phyloP scores from a whole-genome alignment of 345 rosid species.

The Camelina hispida region DNA sequence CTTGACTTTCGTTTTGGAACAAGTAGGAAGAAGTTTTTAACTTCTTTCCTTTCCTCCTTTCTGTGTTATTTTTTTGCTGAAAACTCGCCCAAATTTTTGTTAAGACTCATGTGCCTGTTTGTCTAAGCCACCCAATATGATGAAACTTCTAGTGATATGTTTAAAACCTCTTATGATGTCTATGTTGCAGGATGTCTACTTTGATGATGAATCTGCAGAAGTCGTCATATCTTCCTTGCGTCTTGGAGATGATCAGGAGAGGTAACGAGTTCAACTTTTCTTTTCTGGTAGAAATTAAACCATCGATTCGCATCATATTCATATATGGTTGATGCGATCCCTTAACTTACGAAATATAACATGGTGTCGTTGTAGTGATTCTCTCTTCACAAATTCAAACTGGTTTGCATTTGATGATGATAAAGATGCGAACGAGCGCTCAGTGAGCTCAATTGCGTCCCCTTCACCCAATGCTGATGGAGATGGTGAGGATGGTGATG shows the following conservation, averaged over 20 bases:
- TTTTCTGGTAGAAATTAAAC: constrained; percentile 24
- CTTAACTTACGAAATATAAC: constrained; percentile 1
- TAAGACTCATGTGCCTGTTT: constrained; percentile 10
- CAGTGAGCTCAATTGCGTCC: constrained; percentile 61
- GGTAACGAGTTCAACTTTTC: constrained; percentile 49
- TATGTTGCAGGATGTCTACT: constrained; percentile 85
- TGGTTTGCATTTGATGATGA: constrained; percentile 93
- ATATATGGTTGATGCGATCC: constrained; percentile 7
- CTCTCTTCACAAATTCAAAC: constrained; percentile 86
- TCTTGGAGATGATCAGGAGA: constrained; percentile 88
- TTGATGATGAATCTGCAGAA: constrained; percentile 98
- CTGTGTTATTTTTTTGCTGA: constrained; percentile 15
- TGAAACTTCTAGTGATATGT: constrained; percentile 26
- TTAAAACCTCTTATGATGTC: constrained; percentile 38
- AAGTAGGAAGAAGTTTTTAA: not conserved
- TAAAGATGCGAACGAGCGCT: constrained; percentile 57
- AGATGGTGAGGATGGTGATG: constrained; percentile 50
- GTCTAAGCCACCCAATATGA: constrained; percentile 23
- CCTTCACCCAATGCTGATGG: constrained; percentile 64
- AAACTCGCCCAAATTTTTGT: not conserved
- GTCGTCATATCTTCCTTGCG: constrained; percentile 95
- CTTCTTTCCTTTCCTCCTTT: not conserved
- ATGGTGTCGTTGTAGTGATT: constrained; percentile 58
- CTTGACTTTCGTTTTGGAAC: constrained; percentile 2
- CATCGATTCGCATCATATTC: constrained; percentile 10